A percentile compares a stretch with the other conserved stretches of the same genome.
phyloP scores from a whole-genome alignment of 352 stramenopile genomes.

The Pythium brassicae region DNA sequence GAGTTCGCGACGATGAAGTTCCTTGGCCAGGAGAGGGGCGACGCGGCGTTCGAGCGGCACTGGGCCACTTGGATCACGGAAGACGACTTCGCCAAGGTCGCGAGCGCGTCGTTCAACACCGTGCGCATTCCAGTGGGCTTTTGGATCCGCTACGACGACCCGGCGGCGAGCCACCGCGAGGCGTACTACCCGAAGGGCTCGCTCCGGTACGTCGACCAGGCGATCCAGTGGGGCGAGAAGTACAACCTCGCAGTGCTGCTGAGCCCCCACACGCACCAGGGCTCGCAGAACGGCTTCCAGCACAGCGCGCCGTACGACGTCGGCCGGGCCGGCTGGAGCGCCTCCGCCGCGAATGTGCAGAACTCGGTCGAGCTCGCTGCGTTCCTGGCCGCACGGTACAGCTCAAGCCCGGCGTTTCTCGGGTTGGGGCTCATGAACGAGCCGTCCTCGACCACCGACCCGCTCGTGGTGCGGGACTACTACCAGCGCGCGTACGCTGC shows the following conservation, averaged over 20 bases:
- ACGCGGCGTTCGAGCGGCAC: slow-evolving; percentile 19
- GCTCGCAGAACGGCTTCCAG: slow-evolving; percentile 56
- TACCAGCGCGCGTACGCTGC: slow-evolving; percentile 33
- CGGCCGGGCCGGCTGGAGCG: slow-evolving; percentile 18
- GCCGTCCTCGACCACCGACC: slow-evolving; percentile 18
- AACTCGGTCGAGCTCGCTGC: slow-evolving; percentile 33
- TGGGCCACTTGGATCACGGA: slow-evolving; percentile 23
- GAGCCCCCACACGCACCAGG: slow-evolving; percentile 46
- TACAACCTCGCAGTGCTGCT: slow-evolving; percentile 55
- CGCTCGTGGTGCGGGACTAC: slow-evolving; percentile 24
- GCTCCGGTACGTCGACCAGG: slow-evolving; percentile 48
- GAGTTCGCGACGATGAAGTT: slow-evolving; percentile 25
- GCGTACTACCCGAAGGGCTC: slow-evolving; percentile 18
- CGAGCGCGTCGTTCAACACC: slow-evolving; percentile 30
- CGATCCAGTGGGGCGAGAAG: slow-evolving; percentile 49
- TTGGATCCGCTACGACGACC: slow-evolving; percentile 34
- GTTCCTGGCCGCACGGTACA: slow-evolving; percentile 43
- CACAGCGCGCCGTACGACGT: slow-evolving; percentile 28
- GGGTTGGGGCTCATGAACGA: slow-evolving; percentile 58
- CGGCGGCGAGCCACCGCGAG: slow-evolving; percentile 5
- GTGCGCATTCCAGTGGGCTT: slow-evolving; percentile 39
- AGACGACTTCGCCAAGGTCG: slow-evolving; percentile 24
- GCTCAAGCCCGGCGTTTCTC: slow-evolving; percentile 36
- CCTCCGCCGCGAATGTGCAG: slow-evolving; percentile 19
- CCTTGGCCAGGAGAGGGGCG: slow-evolving; percentile 15